Evolutionary conservation across 2,329 filamentous ascomycete species (phyloP).

Genomic region (Stemphylium vesicarium): DNA sequence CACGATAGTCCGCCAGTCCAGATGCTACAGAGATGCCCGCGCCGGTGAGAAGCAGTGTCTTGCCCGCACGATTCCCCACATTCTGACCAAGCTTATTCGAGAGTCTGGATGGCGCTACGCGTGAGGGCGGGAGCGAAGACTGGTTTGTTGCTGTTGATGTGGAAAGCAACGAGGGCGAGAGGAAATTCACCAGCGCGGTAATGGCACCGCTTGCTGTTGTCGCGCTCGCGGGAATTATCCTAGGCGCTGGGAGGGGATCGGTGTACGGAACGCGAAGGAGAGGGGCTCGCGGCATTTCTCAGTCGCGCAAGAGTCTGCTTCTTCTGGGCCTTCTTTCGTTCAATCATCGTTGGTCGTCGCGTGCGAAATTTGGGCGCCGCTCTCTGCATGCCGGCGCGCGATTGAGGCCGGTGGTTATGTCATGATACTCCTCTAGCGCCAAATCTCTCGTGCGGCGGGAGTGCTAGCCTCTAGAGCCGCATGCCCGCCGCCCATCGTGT

Average conservation of each 20-base stretch:
- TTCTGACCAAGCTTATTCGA: conserved; percentile 3
- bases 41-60: conserved; percentile 74
- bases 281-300: conserved; percentile 56
- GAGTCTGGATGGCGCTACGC: conserved; percentile 9
- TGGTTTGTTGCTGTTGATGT: not conserved
- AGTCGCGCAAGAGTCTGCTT: not conserved
- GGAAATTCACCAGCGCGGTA: conserved; percentile 76
- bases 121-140: not conserved
- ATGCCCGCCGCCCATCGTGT: not conserved
- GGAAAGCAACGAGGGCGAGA: conserved; percentile 57
- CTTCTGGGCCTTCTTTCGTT: not conserved
- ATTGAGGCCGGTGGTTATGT: conserved; percentile 15
- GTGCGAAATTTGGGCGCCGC: not conserved
- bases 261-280: conserved; percentile 92
- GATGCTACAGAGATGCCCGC: conserved; percentile 94
- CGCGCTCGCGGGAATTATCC: conserved; percentile 75
- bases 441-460: not conserved
- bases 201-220: conserved; percentile 74
- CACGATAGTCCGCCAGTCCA: conserved; percentile 90
- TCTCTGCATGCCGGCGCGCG: not conserved
- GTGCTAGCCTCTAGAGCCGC: not conserved
- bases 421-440: conserved; percentile 17
- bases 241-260: conserved; percentile 76
- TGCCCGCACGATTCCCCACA: conserved; percentile 59
- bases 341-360: conserved; percentile 18